These are phyloP conservation scores for Fusarium neocosmosporiellum DNA, from an alignment of 2,329 filamentous ascomycete species.

Conservation along the genomic window DNA sequence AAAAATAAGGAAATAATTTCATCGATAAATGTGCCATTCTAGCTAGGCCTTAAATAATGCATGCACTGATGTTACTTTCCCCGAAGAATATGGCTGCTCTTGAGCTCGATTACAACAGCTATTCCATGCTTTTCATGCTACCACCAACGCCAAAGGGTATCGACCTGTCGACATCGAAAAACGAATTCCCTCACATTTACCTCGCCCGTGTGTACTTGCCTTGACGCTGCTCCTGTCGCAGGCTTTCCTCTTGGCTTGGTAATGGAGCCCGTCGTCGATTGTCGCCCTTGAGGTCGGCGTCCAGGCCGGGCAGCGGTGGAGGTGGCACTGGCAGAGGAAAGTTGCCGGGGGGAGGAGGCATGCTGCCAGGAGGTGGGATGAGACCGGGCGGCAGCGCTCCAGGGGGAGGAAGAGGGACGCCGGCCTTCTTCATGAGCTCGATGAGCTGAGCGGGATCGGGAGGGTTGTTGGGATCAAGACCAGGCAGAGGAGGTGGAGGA, in stretches of 20 bases:
- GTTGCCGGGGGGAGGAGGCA: conserved; percentile 49
- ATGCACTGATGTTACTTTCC: not conserved
- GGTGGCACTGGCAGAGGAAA: conserved; percentile 51
- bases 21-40: conserved; percentile 17
- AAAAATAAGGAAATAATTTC: conserved; percentile 9
- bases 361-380: conserved; percentile 53
- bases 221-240: conserved; percentile 79
- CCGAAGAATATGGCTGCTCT: conserved; percentile 1
- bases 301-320: conserved; percentile 52
- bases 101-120: conserved; percentile 1
- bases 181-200: conserved; percentile 43
- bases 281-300: conserved; percentile 46
- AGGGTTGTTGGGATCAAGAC: conserved; percentile 69
- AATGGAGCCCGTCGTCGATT: conserved; percentile 72
- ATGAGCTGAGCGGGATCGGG: conserved; percentile 70
- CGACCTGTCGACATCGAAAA: conserved; percentile 21
- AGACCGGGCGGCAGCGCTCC: conserved; percentile 58
- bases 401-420: conserved; percentile 69
- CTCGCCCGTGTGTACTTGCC: conserved; percentile 69
- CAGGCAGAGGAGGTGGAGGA: conserved; percentile 63
- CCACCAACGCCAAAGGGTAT: conserved; percentile 42
- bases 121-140: conserved; percentile 24
- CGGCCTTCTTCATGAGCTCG: conserved; percentile 74
- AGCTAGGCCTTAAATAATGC: not conserved
- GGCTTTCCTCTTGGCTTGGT: conserved; percentile 85